These are phyloP conservation scores for Favolaschia claudopus DNA, from an alignment of 768 basidiomycete genomes.

Conservation along the genomic window DNA sequence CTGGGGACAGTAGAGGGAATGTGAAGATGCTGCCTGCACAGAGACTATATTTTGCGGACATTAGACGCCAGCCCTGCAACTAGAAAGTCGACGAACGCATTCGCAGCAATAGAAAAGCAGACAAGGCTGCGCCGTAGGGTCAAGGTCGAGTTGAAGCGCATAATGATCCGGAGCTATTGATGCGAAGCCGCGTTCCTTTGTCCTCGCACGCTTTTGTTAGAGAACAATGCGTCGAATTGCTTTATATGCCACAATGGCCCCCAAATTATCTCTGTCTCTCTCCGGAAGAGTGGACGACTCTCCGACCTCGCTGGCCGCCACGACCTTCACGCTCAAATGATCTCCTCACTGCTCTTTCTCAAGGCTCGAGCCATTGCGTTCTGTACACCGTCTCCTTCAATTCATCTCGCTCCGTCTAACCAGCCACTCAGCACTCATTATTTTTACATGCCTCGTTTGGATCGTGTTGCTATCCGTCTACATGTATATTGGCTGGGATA, in stretches of 20 bases:
- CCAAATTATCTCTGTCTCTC: conserved; percentile 11
- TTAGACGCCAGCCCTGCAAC: not conserved
- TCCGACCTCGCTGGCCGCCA: not conserved
- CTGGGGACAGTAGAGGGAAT: conserved; percentile 77
- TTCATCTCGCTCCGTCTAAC: not conserved
- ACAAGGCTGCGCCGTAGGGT: conserved; percentile 4
- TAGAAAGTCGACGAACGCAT: conserved; percentile 61
- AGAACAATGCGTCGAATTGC: not conserved
- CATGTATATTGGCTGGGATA: conserved; percentile 54
- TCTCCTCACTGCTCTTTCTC: conserved; percentile 13
- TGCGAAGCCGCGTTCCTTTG: not conserved
- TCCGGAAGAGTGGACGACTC: conserved; percentile 15
- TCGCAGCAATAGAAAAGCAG: conserved; percentile 65
- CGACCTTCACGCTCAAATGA: conserved; percentile 22
- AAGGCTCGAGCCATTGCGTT: conserved; percentile 22
- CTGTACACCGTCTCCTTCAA: conserved; percentile 5
- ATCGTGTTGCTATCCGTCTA: conserved; percentile 54
- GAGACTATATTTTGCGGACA: conserved; percentile 49
- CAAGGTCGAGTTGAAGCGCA: no score
- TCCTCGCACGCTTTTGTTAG: not conserved
- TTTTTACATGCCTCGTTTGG: conserved; percentile 57
- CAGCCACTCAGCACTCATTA: conserved; percentile 45
- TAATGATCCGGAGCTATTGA: no score
- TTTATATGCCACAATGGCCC: not conserved
- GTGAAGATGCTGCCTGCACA: conserved; percentile 83